Percentiles rank a stretch among this genome's conserved stretches.
These are phyloP conservation scores for Phytophthora uliginosa DNA, from an alignment of 352 stramenopile species.

Conservation along the genomic window DNA sequence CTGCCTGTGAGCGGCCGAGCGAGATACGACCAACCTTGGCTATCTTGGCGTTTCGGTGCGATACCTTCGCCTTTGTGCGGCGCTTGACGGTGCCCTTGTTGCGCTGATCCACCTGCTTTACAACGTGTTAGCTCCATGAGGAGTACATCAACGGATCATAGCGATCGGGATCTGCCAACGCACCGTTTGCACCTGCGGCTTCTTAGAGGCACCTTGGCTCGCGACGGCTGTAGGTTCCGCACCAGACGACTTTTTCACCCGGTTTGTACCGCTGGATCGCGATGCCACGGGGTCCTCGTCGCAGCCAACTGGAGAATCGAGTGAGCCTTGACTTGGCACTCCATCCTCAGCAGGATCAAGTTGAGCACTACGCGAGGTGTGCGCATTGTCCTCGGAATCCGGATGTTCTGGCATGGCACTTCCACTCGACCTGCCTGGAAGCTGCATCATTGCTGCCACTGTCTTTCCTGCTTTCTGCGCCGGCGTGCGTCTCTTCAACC, in stretches of 20 bases:
- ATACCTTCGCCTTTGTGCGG: slow-evolving; percentile 24
- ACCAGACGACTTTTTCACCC: slow-evolving; percentile 5
- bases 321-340: slow-evolving; percentile 19
- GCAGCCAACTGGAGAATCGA: slow-evolving; percentile 32
- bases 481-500: slow-evolving; percentile 36
- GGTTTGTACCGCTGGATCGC: not conserved
- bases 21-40: slow-evolving; percentile 23
- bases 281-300: slow-evolving; percentile 22
- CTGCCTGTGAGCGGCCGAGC: slow-evolving; percentile 25
- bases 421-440: not conserved
- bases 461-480: slow-evolving; percentile 36
- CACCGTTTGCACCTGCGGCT: slow-evolving; percentile 32
- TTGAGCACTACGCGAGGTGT: not conserved
- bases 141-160: not conserved
- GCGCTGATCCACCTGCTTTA: slow-evolving; percentile 14
- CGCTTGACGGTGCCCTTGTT: slow-evolving; percentile 31
- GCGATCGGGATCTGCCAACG: not conserved
- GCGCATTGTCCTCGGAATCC: not conserved
- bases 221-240: not conserved
- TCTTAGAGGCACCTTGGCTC: slow-evolving; percentile 17
- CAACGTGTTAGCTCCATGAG: slow-evolving; percentile 5
- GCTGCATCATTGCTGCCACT: not conserved
- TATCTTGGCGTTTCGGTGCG: slow-evolving; percentile 20
- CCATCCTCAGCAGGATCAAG: slow-evolving; percentile 10
- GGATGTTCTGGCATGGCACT: not conserved